Conservation (phyloP, 768 basidiomycete species). For the Trametes maxima region DNA sequence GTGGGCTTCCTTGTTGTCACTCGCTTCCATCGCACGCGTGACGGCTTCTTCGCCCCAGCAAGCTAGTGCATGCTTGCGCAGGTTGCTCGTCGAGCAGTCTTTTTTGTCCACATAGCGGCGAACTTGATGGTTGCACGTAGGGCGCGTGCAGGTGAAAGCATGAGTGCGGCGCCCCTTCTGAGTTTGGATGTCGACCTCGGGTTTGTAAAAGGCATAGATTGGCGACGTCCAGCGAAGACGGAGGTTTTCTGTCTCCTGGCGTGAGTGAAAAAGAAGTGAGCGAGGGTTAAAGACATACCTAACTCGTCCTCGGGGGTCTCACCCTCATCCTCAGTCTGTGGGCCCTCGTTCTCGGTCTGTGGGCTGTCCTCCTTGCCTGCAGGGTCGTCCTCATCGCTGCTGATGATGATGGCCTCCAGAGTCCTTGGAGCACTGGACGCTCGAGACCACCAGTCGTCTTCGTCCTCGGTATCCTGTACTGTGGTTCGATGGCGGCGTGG, state of each 20-base stretch:
- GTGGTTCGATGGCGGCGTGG: not conserved
- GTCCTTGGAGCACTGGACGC: not conserved
- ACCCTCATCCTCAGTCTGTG: not conserved
- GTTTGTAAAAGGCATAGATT: conserved; percentile 34
- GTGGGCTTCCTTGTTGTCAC: conserved; percentile 5
- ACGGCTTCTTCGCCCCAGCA: conserved; percentile 39
- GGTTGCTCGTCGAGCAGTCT: conserved; percentile 33
- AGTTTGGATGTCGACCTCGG: conserved; percentile 22
- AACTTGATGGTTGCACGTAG: conserved; percentile 23
- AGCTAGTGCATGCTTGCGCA: conserved; percentile 29
- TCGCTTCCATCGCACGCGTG: conserved; percentile 16
- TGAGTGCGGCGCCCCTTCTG: conserved; percentile 24
- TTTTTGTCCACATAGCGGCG: conserved; percentile 30
- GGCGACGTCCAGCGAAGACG: conserved; percentile 27
- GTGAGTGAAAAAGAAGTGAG: not conserved
- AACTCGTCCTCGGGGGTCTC: not conserved
- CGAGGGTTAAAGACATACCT: not conserved
- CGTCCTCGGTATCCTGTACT: not conserved
- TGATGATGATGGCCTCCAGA: not conserved
- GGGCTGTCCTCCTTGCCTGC: too few relatives aligned
- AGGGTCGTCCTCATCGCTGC: not conserved
- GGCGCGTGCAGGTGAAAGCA: conserved; percentile 30
- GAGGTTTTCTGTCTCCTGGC: not conserved
- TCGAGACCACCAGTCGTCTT: not conserved
- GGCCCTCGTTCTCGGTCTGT: too few relatives aligned